Evolutionary conservation across 805 yeast species (phyloP).

Genomic region (Ogataea ramenticola): DNA sequence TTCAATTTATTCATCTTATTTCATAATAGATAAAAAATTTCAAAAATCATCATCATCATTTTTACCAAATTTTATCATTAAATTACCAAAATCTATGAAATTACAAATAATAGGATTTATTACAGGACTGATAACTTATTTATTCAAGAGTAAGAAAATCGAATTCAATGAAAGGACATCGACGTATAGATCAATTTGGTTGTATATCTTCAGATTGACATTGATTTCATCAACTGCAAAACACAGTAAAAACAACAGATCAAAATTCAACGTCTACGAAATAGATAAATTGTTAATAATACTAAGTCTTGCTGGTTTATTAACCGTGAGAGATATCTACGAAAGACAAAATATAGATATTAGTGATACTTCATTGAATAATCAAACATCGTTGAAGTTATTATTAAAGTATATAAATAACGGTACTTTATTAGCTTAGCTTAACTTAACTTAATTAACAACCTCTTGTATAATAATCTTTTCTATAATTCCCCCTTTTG

Average conservation of each 20-base stretch:
- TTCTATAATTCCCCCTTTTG: constrained; percentile 14
- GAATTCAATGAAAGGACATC: background rate
- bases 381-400: constrained; percentile 3
- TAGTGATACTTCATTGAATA: constrained; percentile 1
- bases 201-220: constrained; percentile 13
- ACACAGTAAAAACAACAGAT: constrained; percentile 4
- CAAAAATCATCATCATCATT: background rate
- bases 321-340: constrained; percentile 10
- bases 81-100: background rate
- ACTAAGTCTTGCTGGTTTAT: constrained; percentile 6
- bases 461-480: constrained; percentile 6
- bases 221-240: constrained; percentile 6
- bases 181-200: constrained; percentile 12
- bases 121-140: constrained; percentile 6
- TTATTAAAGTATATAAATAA: constrained; percentile 4
- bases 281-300: constrained; percentile 10
- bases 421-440: constrained; percentile 6
- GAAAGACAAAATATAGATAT: background rate
- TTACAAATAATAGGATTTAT: constrained; percentile 10
- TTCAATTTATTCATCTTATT: constrained; percentile 2
- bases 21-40: background rate
- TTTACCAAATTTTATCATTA: background rate
- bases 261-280: constrained; percentile 3
- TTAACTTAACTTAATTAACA: background rate
- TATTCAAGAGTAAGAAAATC: constrained; percentile 6